Evolutionary conservation across 2,329 filamentous ascomycete species (phyloP).

Genomic region (Penicillium hordei): DNA sequence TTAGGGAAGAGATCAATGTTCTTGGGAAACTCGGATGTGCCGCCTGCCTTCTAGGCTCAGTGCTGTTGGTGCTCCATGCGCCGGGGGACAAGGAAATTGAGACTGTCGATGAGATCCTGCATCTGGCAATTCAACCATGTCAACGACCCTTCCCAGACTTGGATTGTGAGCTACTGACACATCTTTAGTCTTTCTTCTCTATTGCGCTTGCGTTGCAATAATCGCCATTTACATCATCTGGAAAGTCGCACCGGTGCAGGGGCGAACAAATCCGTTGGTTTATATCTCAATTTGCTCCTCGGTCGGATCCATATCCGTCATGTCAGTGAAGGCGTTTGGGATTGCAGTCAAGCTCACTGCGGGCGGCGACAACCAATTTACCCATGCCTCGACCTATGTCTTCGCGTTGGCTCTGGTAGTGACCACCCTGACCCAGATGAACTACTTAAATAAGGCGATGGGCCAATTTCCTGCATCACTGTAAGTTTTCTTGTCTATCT

Average conservation of each 20-base stretch:
- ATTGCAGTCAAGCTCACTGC: slow-evolving; percentile 96
- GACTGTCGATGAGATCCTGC: slow-evolving; percentile 84
- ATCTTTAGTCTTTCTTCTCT: slow-evolving; percentile 78
- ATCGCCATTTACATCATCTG: slow-evolving; percentile 97
- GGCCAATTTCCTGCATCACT: slow-evolving; percentile 97
- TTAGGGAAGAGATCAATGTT: slow-evolving; percentile 84
- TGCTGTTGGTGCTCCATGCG: slow-evolving; percentile 95
- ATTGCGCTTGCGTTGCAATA: slow-evolving; percentile 73
- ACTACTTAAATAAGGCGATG: slow-evolving; percentile 98
- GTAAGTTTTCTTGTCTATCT: slow-evolving; percentile 54
- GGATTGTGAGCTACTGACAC: not conserved
- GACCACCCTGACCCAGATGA: slow-evolving; percentile 98
- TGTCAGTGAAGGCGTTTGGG: slow-evolving; percentile 98
- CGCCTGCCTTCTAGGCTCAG: slow-evolving; percentile 90
- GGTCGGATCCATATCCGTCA: slow-evolving; percentile 94
- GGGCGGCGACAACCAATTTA: slow-evolving; percentile 90
- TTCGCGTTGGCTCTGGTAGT: slow-evolving; percentile 90
- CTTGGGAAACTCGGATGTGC: slow-evolving; percentile 93
- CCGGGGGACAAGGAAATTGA: slow-evolving; percentile 88
- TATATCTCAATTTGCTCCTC: slow-evolving; percentile 98
- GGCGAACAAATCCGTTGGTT: slow-evolving; percentile 92
- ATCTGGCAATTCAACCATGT: slow-evolving; percentile 87
- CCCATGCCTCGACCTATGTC: slow-evolving; percentile 86
- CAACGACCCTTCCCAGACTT: slow-evolving; percentile 30
- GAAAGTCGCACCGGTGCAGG: slow-evolving; percentile 81